phyloP scores from a whole-genome alignment of 192 early-diverging fungal genomes.

The Coemansia umbellata region DNA sequence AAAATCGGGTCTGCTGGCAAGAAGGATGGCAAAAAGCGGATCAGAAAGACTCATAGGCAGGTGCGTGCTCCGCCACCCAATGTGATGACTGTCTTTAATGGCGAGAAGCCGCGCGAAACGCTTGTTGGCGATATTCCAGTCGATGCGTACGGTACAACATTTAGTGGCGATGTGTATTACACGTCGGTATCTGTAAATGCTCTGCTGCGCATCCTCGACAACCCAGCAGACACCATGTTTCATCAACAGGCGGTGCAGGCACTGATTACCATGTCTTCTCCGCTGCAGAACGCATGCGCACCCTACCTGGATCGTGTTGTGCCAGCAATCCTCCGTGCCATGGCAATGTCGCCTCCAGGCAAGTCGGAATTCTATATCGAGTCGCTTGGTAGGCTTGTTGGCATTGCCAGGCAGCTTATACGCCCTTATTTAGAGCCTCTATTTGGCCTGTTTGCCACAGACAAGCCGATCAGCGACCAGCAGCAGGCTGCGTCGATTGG shows the following conservation, averaged over 20 bases:
- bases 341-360: slow-evolving; percentile 70
- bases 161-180: slow-evolving; percentile 76
- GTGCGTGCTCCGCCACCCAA: slow-evolving; percentile 10
- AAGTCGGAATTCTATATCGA: slow-evolving; percentile 89
- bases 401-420: slow-evolving; percentile 89
- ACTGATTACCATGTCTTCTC: slow-evolving; percentile 89
- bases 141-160: slow-evolving; percentile 17
- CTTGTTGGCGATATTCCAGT: slow-evolving; percentile 30
- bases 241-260: slow-evolving; percentile 89
- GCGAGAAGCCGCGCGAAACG: slow-evolving; percentile 16
- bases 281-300: slow-evolving; percentile 44
- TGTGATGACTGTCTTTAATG: slow-evolving; percentile 25
- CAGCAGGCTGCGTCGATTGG: slow-evolving; percentile 56
- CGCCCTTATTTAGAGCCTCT: slow-evolving; percentile 82
- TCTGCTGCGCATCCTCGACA: slow-evolving; percentile 82
- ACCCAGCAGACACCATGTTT: slow-evolving; percentile 73
- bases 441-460: slow-evolving; percentile 80
- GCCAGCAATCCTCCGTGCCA: slow-evolving; percentile 81
- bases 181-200: slow-evolving; percentile 86
- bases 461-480: slow-evolving; percentile 66
- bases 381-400: slow-evolving; percentile 74
- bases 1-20: background rate
- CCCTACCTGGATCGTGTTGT: slow-evolving; percentile 57
- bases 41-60: background rate
- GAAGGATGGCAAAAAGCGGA: background rate